Evolutionary conservation across 805 yeast species (phyloP), one percentile per base, ranked within the genome.

Genomic region (Lachancea sp.): DNA sequence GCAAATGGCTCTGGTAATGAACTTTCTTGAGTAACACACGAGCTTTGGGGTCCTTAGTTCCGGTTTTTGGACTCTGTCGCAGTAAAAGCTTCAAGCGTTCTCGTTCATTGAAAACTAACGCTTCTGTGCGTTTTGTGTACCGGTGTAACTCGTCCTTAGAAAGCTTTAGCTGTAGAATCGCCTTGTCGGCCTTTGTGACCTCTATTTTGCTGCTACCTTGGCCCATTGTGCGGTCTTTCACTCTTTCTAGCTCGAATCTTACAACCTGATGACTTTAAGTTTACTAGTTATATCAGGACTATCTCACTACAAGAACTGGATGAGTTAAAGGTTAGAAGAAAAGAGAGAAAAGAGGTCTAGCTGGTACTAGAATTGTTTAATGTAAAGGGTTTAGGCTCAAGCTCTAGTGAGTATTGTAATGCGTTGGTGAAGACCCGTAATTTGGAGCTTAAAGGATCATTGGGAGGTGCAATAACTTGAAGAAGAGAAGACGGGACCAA

Each of bases 91-190:
- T 68, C 4, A 69, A 56, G 40, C 57, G 52, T 3, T 26, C 69
- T 1, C 70, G 71, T 62, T 93, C 97, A 29, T 77, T 69, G 10
- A 69, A 71, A 15, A 87, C 74, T 3, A 86, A 75, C 0, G 66
- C 62, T 25, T 70, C 69, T 31, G 90, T 74, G 48, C 78, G 77
- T 38, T 59, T 62, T 11, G 71, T 65, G 51, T 89, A 85, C 62
- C 83, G 85, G 53, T 77, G 77, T 18, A 93, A 72, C 51, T 82
- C 82, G 65, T 93, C 99, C 49, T 96, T 72, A 55, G 95, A 97
- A 32, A 85, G 69, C 61, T 93, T 93, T 54, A 93, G 72, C 58
- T 90, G 93, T 51, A 88, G 72, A 10, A 93, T 77, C 0, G 97
- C 96, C 57, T 72, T 77, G 59, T 93, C 99, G 54, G 89, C 90